Evolutionary conservation across 768 basidiomycete genomes (phyloP), one percentile per base, ranked within the genome.

Genomic region (Pleurotus djamor): DNA sequence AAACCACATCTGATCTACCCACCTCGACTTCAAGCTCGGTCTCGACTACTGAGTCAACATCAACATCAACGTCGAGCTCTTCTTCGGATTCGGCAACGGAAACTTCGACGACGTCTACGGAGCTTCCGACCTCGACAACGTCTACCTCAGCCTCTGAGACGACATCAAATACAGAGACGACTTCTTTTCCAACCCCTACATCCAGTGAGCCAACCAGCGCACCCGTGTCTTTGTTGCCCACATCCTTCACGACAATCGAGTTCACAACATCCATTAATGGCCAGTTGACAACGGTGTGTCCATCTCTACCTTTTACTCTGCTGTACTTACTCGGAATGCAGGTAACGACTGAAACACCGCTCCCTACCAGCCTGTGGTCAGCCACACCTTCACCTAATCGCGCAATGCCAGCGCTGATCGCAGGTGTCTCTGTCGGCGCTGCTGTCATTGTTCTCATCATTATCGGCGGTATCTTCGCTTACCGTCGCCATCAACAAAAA

Each of bases 321-420:
- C 14, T 17, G n/a, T 32, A 12, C 28, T 10, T 48, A 35, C 12
- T 16, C 28, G 14, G 32, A n/a, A 44, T 28, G 45, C 33, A 32
- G 47, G 57, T 48, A 51, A 52, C 59, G 52, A 59, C 49, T 21
- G 16, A 17, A 32, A 48, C 58, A 13, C 14, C 59, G 49, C 34
- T 59, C 16, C 61, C 61, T 12, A 62, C 61, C 13, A n/a, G 43
- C n/a, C 52, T 62, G 9, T 59, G 58, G 33, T 54, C 58, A 14
- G 38, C 58, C 4, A 50, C 28, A 10, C 16, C 47, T 9, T 48
- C 45, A 13, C 41, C 48, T n/a, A 43, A 32, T 32, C 21, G 32
- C 58, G 44, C 38, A n/a, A 56, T 41, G 3, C 35, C 61, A 1
- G 45, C 43, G 21, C 32, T 62, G 12, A 62, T 62, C 32, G 61